phyloP scores from a whole-genome alignment of 2,329 filamentous ascomycete genomes.

The Fusarium napiforme region DNA sequence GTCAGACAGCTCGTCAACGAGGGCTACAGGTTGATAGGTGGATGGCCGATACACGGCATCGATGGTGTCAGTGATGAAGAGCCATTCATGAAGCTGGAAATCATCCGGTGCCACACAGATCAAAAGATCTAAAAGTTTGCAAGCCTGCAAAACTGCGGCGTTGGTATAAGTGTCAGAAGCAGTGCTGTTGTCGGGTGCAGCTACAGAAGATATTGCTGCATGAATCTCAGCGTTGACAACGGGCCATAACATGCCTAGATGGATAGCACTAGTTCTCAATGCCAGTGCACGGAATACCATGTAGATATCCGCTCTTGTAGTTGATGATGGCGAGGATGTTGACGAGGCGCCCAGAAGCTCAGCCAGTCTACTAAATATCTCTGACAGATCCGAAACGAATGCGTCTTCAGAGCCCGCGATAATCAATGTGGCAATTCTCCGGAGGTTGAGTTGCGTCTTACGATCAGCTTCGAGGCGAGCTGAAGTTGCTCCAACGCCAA shows the following conservation, averaged over 20 bases:
- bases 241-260: slow-evolving; percentile 89
- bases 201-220: slow-evolving; percentile 78
- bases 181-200: slow-evolving; percentile 71
- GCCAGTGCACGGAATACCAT: slow-evolving; percentile 86
- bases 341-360: slow-evolving; percentile 86
- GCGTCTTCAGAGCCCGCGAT: slow-evolving; percentile 81
- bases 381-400: slow-evolving; percentile 79
- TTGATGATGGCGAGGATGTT: slow-evolving; percentile 90
- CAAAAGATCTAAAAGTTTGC: slow-evolving; percentile 91
- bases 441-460: slow-evolving; percentile 89
- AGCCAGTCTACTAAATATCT: slow-evolving; percentile 83
- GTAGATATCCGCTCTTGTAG: slow-evolving; percentile 88
- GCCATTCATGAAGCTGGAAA: slow-evolving; percentile 98
- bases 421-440: slow-evolving; percentile 82
- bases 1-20: slow-evolving; percentile 87
- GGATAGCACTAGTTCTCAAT: slow-evolving; percentile 80
- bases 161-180: slow-evolving; percentile 80
- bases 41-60: slow-evolving; percentile 89
- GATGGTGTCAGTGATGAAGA: slow-evolving; percentile 96
- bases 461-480: slow-evolving; percentile 95
- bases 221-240: slow-evolving; percentile 88
- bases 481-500: slow-evolving; percentile 95
- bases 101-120: slow-evolving; percentile 90
- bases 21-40: slow-evolving; percentile 74
- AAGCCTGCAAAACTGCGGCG: slow-evolving; percentile 84